phyloP scores from a whole-genome alignment of 768 basidiomycete species.

The Rhodotorula sphaerocarpa region DNA sequence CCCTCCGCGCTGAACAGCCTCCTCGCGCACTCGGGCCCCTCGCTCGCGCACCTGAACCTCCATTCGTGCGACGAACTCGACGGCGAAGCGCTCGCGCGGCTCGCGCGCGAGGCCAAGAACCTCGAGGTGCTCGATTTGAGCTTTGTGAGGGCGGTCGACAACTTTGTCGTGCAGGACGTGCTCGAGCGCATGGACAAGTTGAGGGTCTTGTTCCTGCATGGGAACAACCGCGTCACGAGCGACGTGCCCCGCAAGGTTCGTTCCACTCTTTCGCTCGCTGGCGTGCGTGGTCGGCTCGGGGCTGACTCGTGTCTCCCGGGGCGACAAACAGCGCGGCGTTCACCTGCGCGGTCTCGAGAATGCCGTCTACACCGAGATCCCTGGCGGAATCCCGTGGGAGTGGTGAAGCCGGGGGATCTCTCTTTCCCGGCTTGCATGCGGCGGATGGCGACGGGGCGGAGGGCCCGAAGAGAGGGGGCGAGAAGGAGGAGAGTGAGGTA shows the following conservation, averaged over 20 bases:
- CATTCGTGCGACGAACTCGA: slow-evolving; percentile 66
- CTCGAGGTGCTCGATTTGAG: slow-evolving; percentile 65
- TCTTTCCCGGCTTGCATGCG: no score
- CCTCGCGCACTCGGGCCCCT: slow-evolving; percentile 58
- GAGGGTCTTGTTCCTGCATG: slow-evolving; percentile 52
- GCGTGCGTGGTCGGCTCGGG: no score
- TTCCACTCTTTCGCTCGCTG: no score
- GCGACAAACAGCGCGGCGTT: slow-evolving; percentile 15
- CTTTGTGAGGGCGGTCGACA: slow-evolving; percentile 73
- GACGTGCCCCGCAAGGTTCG: slow-evolving; percentile 48
- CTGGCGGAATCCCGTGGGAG: slow-evolving; percentile 12
- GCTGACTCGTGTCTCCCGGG: background rate
- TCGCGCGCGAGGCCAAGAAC: slow-evolving; percentile 43
- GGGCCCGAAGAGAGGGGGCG: no score
- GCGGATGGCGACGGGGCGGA: no score
- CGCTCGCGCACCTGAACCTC: slow-evolving; percentile 58
- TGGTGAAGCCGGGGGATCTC: no score
- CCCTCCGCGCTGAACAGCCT: slow-evolving; percentile 54
- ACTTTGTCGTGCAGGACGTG: slow-evolving; percentile 68
- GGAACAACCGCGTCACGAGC: slow-evolving; percentile 51
- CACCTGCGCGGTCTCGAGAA: slow-evolving; percentile 29
- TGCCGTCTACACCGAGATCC: slow-evolving; percentile 23
- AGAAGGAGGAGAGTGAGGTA: no score
- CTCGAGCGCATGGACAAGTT: slow-evolving; percentile 50
- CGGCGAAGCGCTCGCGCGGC: slow-evolving; percentile 47